These are phyloP conservation scores for Schizothecium vesticola DNA, from an alignment of 495 filamentous ascomycete species.

Conservation along the genomic window DNA sequence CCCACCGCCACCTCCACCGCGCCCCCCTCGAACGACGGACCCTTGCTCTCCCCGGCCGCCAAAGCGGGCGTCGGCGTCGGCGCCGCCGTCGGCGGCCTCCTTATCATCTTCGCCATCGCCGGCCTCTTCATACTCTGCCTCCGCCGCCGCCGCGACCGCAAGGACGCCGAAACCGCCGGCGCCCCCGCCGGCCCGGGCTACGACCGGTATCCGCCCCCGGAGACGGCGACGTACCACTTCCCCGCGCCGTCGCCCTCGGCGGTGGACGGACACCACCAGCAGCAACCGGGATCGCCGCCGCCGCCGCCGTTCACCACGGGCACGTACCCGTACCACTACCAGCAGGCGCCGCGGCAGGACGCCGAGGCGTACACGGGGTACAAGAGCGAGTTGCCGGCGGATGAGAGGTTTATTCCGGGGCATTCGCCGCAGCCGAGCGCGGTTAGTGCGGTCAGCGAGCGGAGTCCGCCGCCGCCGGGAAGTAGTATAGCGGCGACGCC, in stretches of 20 bases:
- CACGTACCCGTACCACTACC: not conserved
- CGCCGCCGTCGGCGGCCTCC: constrained; percentile 15
- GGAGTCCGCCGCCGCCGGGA: not conserved
- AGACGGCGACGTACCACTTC: constrained; percentile 3
- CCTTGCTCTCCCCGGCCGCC: constrained; percentile 9
- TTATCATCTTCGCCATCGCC: constrained; percentile 8
- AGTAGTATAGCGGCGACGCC: not conserved
- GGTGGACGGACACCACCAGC: constrained; percentile 1
- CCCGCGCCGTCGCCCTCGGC: not conserved
- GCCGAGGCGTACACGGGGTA: constrained; percentile 11
- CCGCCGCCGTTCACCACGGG: not conserved
- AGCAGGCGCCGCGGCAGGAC: not conserved
- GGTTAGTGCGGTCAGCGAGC: not conserved
- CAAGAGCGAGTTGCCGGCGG: constrained; percentile 16
- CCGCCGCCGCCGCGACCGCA: not conserved
- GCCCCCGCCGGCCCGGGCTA: constrained; percentile 2
- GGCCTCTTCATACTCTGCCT: not conserved
- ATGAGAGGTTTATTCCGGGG: constrained; percentile 3
- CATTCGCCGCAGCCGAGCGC: not conserved
- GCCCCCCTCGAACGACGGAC: not conserved
- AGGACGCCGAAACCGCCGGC: not conserved
- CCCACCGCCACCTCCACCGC: not conserved
- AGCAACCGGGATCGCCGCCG: not conserved
- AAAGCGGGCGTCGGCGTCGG: constrained; percentile 21
- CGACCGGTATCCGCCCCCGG: constrained; percentile 4